These are phyloP conservation scores for Melastoma candidum DNA, from an alignment of 441 rosid genomes.

Conservation along the genomic window DNA sequence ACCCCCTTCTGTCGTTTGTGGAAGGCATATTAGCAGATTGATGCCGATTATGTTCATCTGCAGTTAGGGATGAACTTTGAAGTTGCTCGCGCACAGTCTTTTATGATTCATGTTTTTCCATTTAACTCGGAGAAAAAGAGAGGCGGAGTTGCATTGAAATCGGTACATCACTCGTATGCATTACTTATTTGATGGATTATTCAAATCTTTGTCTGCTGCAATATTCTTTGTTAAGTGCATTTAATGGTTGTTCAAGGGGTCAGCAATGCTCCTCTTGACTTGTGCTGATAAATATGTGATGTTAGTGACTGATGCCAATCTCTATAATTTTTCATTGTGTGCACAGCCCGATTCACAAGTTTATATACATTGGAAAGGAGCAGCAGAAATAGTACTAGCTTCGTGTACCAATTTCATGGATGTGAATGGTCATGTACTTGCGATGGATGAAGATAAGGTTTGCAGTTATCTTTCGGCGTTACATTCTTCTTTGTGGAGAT, in stretches of 20 bases:
- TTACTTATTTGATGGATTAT: neutral
- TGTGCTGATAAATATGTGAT: neutral
- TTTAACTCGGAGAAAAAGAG: constrained; percentile 92
- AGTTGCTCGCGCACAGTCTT: constrained; percentile 40
- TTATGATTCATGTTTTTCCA: constrained; percentile 69
- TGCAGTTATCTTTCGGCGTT: neutral
- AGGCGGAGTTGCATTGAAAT: constrained; percentile 76
- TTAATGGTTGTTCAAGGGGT: no score
- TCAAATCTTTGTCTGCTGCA: no score
- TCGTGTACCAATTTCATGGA: constrained; percentile 58
- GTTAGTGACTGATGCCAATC: constrained; percentile 6
- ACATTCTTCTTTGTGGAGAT: constrained; percentile 1
- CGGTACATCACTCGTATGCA: constrained; percentile 30
- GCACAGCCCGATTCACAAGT: constrained; percentile 59
- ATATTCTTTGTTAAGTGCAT: no score
- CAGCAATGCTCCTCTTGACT: no score
- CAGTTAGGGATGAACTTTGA: constrained; percentile 93
- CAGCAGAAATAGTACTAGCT: constrained; percentile 84
- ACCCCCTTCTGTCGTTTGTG: constrained; percentile 6
- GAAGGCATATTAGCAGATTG: neutral
- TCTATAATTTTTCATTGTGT: neutral
- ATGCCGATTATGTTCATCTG: constrained; percentile 7
- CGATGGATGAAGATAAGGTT: constrained; percentile 67
- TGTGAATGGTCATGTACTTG: constrained; percentile 27
- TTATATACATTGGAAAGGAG: constrained; percentile 96